Conservation (phyloP, 495 filamentous ascomycete genomes). For the Aspergillus nidulans region DNA sequence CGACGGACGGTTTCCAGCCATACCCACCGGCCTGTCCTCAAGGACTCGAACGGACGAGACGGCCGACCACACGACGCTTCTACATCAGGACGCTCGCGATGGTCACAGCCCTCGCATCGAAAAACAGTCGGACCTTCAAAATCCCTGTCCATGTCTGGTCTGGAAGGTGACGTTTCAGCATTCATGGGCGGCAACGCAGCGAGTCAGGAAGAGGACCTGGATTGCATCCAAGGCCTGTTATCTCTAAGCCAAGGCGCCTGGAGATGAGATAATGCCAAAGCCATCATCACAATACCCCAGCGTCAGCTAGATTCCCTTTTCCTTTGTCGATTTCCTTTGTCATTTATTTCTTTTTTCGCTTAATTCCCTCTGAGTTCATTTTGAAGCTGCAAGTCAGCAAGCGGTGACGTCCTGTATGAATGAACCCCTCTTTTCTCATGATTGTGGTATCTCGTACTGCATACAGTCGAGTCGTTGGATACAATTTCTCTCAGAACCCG, state of each 20-base stretch:
- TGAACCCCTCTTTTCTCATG: slow-evolving; percentile 17
- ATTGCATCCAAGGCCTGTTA: slow-evolving; percentile 73
- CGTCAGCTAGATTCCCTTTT: slow-evolving; percentile 12
- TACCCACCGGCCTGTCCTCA: slow-evolving; percentile 40
- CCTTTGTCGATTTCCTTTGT: slow-evolving; percentile 24
- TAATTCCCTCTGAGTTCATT: slow-evolving; percentile 22
- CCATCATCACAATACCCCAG: slow-evolving; percentile 1
- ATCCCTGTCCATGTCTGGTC: slow-evolving; percentile 25
- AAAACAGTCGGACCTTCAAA: slow-evolving; percentile 24
- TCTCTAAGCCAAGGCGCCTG: slow-evolving; percentile 67
- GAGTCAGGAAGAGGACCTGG: slow-evolving; percentile 64
- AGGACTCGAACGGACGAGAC: slow-evolving; percentile 36
- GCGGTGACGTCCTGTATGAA: slow-evolving; percentile 30
- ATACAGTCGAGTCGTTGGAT: neutral
- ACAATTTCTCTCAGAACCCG: neutral
- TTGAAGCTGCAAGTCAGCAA: slow-evolving; percentile 32
- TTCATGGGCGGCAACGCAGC: slow-evolving; percentile 64
- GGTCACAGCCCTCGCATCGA: slow-evolving; percentile 20
- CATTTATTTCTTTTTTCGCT: slow-evolving; percentile 8
- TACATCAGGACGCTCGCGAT: slow-evolving; percentile 31
- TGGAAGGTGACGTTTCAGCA: slow-evolving; percentile 56
- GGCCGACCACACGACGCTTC: slow-evolving; percentile 19
- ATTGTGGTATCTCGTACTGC: slow-evolving; percentile 13
- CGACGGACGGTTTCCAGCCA: slow-evolving; percentile 30
- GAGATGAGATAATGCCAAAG: slow-evolving; percentile 28